phyloP scores from a whole-genome alignment of 306 rosid genomes.

The Medicago lupulina region DNA sequence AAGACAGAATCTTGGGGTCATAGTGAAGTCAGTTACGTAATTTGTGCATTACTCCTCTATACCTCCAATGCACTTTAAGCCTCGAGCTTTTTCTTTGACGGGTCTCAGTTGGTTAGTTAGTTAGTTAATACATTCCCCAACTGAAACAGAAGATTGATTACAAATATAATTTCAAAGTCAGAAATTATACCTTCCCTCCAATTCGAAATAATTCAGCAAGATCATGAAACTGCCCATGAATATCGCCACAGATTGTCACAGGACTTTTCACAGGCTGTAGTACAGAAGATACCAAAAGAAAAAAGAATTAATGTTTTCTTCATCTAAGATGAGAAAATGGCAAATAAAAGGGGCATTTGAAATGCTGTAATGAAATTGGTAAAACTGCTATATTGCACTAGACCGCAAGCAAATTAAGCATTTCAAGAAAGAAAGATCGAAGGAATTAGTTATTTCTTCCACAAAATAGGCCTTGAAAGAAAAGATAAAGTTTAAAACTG shows the following conservation, averaged over 20 bases:
- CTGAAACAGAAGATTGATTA: slow-evolving; percentile 49
- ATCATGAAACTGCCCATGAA: slow-evolving; percentile 99
- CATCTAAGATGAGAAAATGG: slow-evolving; percentile 10
- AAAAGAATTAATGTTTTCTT: slow-evolving; percentile 38
- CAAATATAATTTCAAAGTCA: slow-evolving; percentile 43
- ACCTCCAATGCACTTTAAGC: slow-evolving; percentile 51
- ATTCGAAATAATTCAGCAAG: slow-evolving; percentile 98
- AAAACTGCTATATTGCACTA: slow-evolving; percentile 24
- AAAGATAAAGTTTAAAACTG: slow-evolving; percentile 10
- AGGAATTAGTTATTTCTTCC: slow-evolving; percentile 24
- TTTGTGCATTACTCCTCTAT: slow-evolving; percentile 47
- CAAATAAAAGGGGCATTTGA: slow-evolving; percentile 13
- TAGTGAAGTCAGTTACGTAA: slow-evolving; percentile 37
- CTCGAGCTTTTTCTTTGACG: slow-evolving; percentile 46
- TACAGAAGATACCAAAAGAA: slow-evolving; percentile 41
- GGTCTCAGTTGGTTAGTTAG: slow-evolving; percentile 54
- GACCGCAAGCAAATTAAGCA: slow-evolving; percentile 11
- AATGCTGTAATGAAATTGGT: slow-evolving; percentile 8
- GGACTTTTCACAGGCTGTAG: slow-evolving; percentile 99
- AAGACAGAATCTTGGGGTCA: slow-evolving; percentile 38
- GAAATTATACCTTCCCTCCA: slow-evolving; percentile 95
- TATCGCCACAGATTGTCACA: slow-evolving; percentile 98
- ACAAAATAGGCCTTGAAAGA: slow-evolving; percentile 22
- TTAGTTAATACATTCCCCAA: slow-evolving; percentile 48
- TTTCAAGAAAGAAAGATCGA: slow-evolving; percentile 15